Base-by-base conservation (phyloP, 2,329 filamentous ascomycete species). In the Davidsoniella virescens region DNA sequence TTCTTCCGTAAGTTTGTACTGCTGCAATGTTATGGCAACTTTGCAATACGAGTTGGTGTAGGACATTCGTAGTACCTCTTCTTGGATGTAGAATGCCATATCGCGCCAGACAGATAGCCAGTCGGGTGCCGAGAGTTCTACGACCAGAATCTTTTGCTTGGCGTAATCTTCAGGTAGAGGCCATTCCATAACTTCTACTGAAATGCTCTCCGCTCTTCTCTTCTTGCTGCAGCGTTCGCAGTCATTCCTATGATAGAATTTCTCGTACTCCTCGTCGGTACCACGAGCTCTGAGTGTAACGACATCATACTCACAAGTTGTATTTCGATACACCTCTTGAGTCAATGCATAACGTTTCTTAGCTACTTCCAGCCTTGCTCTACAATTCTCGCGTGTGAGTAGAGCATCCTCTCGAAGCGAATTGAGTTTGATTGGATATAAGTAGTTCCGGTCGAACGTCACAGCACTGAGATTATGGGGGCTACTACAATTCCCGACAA, bases 101-200 rank as follows among this genome's bases (percentile, higher is more conserved):
- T 44, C 47, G 16, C 40, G 23, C 47, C 47, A 49, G 4, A 18
- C 17, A 17, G 8, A 20, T 10, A 49, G 47, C 0, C 57, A 25
- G 0, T 20, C 4, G 0, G 75, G 74, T 0, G 67, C 54, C 0
- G 55, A 47, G 0, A 79, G 59, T 54, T 80, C 76, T 46, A 79
- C 80, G 0, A 78, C 63, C 0, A 67, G 64, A 0, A 71, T 63
- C 52, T 71, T 69, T 0, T 64, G 64, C 12, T 64, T 25, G 2
- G 6, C 8, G 4, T 4, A 7, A 14, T 43, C 25, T 43, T 43
- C 5, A 9, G 18, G 40, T 43, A 20, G 17, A 18, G 18, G n/a
- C 25, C 25, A 6, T 43, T 43, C 18, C 12, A 43, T 20, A 54
- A 29, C 29, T 33, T 9, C 12, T 3, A 33, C 29, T 12, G 29